Evolutionary conservation across 2,329 filamentous ascomycete species (phyloP), one percentile per base, ranked within the genome.

Genomic region (Daldinia sp.): DNA sequence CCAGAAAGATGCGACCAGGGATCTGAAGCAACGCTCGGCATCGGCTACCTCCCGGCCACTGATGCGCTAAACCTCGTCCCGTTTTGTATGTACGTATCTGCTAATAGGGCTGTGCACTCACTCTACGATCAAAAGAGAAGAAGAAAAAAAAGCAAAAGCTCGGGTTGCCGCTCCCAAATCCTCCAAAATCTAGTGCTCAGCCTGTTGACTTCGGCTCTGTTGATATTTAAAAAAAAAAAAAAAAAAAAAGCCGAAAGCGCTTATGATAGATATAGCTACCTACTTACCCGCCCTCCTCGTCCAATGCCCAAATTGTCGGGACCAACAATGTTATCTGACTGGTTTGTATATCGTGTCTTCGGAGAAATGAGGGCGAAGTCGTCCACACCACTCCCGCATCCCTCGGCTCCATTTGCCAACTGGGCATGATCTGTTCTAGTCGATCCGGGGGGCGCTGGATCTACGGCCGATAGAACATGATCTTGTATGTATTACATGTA

Each of bases 291-390:
- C 39, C 41, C 51, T 35, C 58, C 26, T 28, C 46, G 50, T 57
- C 69, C 66, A 70, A 71, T 70, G 55, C 63, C 67, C 68, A 63
- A 50, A 62, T 63, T 69, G 44, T 59, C 64, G 67, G 67, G 59
- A 59, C 60, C n/a, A 10, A 42, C 35, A 28, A 35, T 39, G 37
- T 53, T 48, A 41, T 57, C 28, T 57, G 42, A 63, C 59, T 59
- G 60, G 64, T 42, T 50, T 48, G 42, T 46, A 23, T 39, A 44
- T 37, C 35, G 26, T 53, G 37, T 51, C 28, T 53, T 57, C 28
- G 57, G 51, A 55, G 56, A 58, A 65, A 65, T 42, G 37, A 57
- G 35, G 57, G 35, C 30, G 10, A 37, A 28, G 20, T 41, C 44
- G 46, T 53, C 26, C 55, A 37, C 48, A 59, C 35, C 35, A 20